phyloP scores from a whole-genome alignment of 306 rosid species.

The Clitoria ternatea region DNA sequence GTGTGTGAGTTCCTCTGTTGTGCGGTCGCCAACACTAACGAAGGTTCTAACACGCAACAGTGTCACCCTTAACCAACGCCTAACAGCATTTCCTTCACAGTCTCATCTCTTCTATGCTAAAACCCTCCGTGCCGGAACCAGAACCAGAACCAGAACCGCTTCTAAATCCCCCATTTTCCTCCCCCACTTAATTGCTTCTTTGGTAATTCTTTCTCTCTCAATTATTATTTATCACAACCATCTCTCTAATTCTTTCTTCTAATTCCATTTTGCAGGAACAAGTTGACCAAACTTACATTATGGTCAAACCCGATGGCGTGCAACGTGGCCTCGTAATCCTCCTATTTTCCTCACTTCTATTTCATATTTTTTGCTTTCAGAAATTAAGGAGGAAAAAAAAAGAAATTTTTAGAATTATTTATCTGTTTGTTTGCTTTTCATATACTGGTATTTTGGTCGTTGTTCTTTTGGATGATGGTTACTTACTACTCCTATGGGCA shows the following conservation, averaged over 20 bases:
- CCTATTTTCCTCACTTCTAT: background rate
- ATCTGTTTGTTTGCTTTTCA: background rate
- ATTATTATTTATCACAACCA: conserved; percentile 4
- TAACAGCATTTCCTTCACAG: conserved; percentile 68
- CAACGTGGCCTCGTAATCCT: conserved; percentile 91
- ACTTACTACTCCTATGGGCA: background rate
- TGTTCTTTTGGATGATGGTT: background rate
- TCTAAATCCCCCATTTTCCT: conserved; percentile 56
- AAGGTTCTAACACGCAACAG: conserved; percentile 18
- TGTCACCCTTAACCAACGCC: conserved; percentile 30
- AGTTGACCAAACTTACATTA: conserved; percentile 83
- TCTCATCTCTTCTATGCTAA: conserved; percentile 59
- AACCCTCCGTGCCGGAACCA: conserved; percentile 35
- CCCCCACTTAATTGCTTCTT: conserved; percentile 75
- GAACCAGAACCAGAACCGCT: conserved; percentile 25
- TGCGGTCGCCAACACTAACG: conserved; percentile 23
- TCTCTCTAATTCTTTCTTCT: background rate
- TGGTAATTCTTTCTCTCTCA: conserved; percentile 39
- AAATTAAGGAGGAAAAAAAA: background rate
- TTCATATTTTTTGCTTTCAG: background rate
- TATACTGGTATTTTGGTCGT: background rate
- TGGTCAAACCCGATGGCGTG: conserved; percentile 97
- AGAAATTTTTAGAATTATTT: background rate
- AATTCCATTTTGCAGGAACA: conserved; percentile 58
- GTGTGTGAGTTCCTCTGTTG: conserved; percentile 40